Evolutionary conservation across 352 stramenopile species (phyloP).

Genomic region (Phytophthora parvispora): DNA sequence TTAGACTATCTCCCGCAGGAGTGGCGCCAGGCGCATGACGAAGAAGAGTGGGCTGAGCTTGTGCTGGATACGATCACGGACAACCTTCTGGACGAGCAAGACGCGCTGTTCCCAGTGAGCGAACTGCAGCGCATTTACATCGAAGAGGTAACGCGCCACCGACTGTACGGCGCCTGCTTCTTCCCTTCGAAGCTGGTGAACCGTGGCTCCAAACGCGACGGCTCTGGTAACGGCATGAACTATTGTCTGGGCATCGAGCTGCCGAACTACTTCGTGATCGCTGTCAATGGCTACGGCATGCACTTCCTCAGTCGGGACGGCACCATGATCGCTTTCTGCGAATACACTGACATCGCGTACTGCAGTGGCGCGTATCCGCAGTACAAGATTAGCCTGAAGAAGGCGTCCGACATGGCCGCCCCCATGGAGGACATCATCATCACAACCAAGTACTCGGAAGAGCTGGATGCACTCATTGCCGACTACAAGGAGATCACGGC

Average conservation of each 20-base stretch:
- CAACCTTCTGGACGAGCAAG: constrained; percentile 61
- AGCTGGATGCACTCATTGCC: constrained; percentile 66
- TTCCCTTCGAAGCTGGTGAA: constrained; percentile 86
- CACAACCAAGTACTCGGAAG: constrained; percentile 76
- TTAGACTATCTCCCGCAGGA: constrained; percentile 89
- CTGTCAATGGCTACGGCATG: constrained; percentile 92
- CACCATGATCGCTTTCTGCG: constrained; percentile 70
- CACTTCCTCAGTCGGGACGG: constrained; percentile 88
- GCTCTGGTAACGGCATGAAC: constrained; percentile 31
- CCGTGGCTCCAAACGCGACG: constrained; percentile 37
- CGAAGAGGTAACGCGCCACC: constrained; percentile 82
- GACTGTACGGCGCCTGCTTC: constrained; percentile 90
- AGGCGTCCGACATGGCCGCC: constrained; percentile 39
- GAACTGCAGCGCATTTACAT: constrained; percentile 90
- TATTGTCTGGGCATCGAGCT: constrained; percentile 66
- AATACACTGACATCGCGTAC: constrained; percentile 72
- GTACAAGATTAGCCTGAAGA: constrained; percentile 76
- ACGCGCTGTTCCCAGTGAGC: constrained; percentile 42
- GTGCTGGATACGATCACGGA: constrained; percentile 70
- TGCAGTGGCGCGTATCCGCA: constrained; percentile 69
- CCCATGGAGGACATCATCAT: constrained; percentile 69
- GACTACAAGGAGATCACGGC: constrained; percentile 87
- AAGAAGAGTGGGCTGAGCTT: constrained; percentile 85
- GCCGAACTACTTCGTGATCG: constrained; percentile 89
- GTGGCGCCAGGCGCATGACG: constrained; percentile 76